These are phyloP conservation scores for Penicillium paradoxum DNA, from an alignment of 495 filamentous ascomycete species.

Conservation along the genomic window DNA sequence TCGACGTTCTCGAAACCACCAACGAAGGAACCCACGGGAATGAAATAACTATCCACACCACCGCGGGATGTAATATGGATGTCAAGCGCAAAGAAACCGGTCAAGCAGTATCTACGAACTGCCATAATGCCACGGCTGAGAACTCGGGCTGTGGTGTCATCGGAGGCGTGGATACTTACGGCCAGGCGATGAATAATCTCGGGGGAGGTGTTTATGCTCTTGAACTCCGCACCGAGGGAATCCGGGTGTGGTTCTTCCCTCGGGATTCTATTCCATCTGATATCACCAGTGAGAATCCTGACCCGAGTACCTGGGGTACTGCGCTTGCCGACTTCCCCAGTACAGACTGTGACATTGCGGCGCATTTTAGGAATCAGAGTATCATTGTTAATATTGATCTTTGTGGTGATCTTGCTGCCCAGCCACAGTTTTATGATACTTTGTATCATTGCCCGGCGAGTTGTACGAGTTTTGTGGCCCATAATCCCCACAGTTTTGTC, in stretches of 20 bases:
- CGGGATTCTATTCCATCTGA: conserved; percentile 37
- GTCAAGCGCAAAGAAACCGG: conserved; percentile 43
- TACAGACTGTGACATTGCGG: conserved; percentile 43
- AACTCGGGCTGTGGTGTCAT: conserved; percentile 46
- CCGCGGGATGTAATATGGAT: conserved; percentile 41
- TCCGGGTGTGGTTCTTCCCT: conserved; percentile 48
- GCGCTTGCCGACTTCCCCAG: conserved; percentile 49
- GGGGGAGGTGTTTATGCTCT: conserved; percentile 49
- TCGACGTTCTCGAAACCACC: conserved; percentile 45
- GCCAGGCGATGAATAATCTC: conserved; percentile 37
- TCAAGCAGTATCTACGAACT: conserved; percentile 22
- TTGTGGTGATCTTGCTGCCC: conserved; percentile 39
- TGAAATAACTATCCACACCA: conserved; percentile 43
- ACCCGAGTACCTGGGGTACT: conserved; percentile 45
- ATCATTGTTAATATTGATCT: conserved; percentile 52
- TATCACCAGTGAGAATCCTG: conserved; percentile 28
- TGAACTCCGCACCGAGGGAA: conserved; percentile 41
- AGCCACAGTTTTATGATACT: conserved; percentile 32
- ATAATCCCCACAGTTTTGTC: conserved; percentile 32
- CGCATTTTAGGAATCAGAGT: conserved; percentile 47
- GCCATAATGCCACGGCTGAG: conserved; percentile 30
- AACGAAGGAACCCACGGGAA: conserved; percentile 44
- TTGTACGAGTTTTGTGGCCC: conserved; percentile 40
- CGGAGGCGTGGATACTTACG: conserved; percentile 32
- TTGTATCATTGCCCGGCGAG: conserved; percentile 40